Evolutionary conservation across 2,329 filamentous ascomycete species (phyloP), one percentile per base, ranked within the genome.

Genomic region (Exophiala mesophila): DNA sequence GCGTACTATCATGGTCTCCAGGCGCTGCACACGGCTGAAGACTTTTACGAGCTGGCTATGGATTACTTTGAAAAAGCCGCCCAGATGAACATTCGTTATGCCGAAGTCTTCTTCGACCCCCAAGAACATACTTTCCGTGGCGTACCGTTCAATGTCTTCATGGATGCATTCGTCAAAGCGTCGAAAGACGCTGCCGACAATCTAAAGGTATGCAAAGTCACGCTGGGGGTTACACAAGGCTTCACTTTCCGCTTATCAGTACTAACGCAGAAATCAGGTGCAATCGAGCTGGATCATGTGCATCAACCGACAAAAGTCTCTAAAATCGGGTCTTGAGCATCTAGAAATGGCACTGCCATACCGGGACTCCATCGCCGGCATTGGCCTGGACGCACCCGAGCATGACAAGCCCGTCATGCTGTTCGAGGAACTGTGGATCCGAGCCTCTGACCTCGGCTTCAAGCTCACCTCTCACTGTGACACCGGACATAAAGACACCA

Each of bases 381-480:
- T 74, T 8, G 71, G 71, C 0, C 59, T 74, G 2, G 70, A 69
- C 8, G 67, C 64, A 41, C 71, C 73, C 45, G 71, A 70, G 32
- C 67, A 65, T 39, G 59, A 69, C 36, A 60, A 68, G 4, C 71
- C 70, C 5, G 69, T 69, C 0, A 55, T 59, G 35, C 57, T 72
- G 19, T 73, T 74, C 47, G 65, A 70, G 36, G 51, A 61, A 12
- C 58, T 61, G 0, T 74, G 66, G 39, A 47, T 43, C 6, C 50
- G 56, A 15, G 69, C 69, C 2, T 51, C 57, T 39, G 39, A 37
- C 7, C 66, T 71, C 20, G 68, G 69, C 0, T 59, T 71, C 39
- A 63, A 66, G 30, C 57, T 70, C 8, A 74, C 71, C 3, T 66
- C 66, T 52, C 72, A 74, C 39, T 73, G 69, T 53, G 71, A 74